A percentile compares a stretch with the other conserved stretches of the same genome.
phyloP scores from a whole-genome alignment of 2,329 filamentous ascomycete species.

The Sphaerulina vaccinii region DNA sequence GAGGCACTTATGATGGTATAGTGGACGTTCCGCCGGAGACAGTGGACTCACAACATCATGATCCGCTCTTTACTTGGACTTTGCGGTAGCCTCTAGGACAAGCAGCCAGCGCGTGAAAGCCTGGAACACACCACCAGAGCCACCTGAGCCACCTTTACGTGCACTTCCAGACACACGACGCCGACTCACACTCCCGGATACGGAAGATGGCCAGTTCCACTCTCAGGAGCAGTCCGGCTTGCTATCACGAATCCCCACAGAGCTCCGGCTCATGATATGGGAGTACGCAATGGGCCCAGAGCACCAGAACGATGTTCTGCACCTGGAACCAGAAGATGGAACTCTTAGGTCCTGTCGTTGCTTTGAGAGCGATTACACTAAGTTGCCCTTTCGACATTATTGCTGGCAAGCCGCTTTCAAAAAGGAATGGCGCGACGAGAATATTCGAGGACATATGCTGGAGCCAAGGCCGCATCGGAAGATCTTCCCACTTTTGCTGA shows the following conservation, averaged over 20 bases:
- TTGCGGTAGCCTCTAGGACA: background rate
- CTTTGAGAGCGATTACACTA: background rate
- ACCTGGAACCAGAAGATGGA: slow-evolving; percentile 7
- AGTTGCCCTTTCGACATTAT: background rate
- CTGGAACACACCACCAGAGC: too few relatives aligned
- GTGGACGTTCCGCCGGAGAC: too few relatives aligned
- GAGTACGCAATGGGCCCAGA: slow-evolving; percentile 5
- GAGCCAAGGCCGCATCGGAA: background rate
- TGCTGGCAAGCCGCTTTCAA: slow-evolving; percentile 7
- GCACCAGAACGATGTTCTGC: slow-evolving; percentile 7
- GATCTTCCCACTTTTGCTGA: background rate
- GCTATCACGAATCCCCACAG: slow-evolving; percentile 1
- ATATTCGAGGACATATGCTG: background rate
- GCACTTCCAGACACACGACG: background rate
- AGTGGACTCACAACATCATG: too few relatives aligned
- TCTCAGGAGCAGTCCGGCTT: slow-evolving; percentile 4
- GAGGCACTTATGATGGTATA: too few relatives aligned
- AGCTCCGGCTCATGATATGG: slow-evolving; percentile 12
- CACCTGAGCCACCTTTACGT: background rate
- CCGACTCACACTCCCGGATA: background rate
- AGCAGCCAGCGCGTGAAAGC: background rate
- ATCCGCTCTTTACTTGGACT: too few relatives aligned
- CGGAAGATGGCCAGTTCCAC: background rate
- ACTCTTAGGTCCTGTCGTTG: slow-evolving; percentile 6
- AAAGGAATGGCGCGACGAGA: background rate